Evolutionary conservation across 2,329 filamentous ascomycete genomes (phyloP), one percentile per base, ranked within the genome.

Genomic region (Balansia obtecta): DNA sequence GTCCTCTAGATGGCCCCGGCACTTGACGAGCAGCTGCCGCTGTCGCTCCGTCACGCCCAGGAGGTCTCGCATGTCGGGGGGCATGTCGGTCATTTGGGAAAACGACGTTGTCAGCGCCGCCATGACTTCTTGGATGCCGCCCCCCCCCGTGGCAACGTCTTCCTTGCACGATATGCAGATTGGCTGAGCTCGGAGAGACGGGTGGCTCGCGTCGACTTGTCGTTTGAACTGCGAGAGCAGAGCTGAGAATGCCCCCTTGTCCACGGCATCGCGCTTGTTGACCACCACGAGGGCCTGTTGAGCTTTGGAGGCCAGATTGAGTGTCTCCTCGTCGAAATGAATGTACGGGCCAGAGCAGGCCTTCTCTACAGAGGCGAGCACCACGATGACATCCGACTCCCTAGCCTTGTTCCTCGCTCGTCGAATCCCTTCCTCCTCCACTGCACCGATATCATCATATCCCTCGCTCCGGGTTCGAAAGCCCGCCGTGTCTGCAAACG

Each of bases 401-500:
- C 82, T 68, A 0, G 91, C 93, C 59, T 86, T 85, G 52, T 82
- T 79, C 63, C 85, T 88, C 8, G 93, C 93, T 46, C 93, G 77
- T 47, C 85, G 80, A 61, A 98, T 97, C 1, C 93, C 93, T 65
- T 98, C 93, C 62, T 83, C 73, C 62, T 98, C 93, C 27, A 98
- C 76, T 10, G 76, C 72, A 0, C 89, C 87, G 53, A 95, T 80
- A 45, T 46, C 52, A 37, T 52, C 59, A 18, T 46, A 50, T 22
- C 50, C 47, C 4, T 49, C 47, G 15, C 50, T 50, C n/a, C 57
- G 58, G 45, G 75, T 79, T 46, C 89, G 76, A 57, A 98, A 80
- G 1, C 93, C 93, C 18, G 93, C 93, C 60, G 93, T 97, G 68
- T 98, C 93, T 15, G 91, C 90, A 61, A 98, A 83, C n/a, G 86